A percentile compares a stretch with the other conserved stretches of the same genome.
Evolutionary conservation across 2,329 filamentous ascomycete genomes (phyloP).

Genomic region (Exophiala viscosa): DNA sequence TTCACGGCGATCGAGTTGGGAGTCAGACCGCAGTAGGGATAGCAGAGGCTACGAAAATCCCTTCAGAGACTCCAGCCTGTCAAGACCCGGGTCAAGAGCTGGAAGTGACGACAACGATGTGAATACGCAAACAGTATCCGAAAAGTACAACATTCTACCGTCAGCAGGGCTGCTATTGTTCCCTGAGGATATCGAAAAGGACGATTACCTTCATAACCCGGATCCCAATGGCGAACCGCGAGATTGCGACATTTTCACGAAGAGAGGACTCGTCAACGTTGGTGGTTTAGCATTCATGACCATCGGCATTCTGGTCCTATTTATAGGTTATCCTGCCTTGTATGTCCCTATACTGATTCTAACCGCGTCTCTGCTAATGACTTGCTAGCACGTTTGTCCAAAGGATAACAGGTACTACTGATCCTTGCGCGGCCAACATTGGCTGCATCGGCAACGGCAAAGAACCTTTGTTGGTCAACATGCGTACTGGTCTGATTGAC

Average conservation of each 20-base stretch:
- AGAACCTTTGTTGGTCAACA: conserved; percentile 55
- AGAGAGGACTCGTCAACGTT: conserved; percentile 61
- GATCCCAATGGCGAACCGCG: conserved; percentile 60
- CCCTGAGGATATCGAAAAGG: conserved; percentile 69
- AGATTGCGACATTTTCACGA: conserved; percentile 63
- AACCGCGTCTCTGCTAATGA: conserved; percentile 27
- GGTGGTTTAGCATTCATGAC: conserved; percentile 60
- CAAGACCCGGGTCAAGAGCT: conserved; percentile 45
- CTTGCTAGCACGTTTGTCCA: conserved; percentile 55
- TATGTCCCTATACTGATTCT: conserved; percentile 41
- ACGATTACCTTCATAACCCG: conserved; percentile 69
- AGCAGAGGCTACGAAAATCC: conserved; percentile 52
- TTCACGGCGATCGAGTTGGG: conserved; percentile 63
- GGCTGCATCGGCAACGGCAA: conserved; percentile 51
- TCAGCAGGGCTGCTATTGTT: conserved; percentile 64
- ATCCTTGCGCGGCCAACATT: conserved; percentile 38
- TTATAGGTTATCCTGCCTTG: conserved; percentile 68
- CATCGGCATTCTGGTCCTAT: conserved; percentile 60
- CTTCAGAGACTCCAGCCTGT: conserved; percentile 60
- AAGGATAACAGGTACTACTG: conserved; percentile 36
- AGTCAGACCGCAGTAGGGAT: conserved; percentile 56
- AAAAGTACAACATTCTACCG: conserved; percentile 70
- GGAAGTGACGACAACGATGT: conserved; percentile 63
- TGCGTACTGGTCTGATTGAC: conserved; percentile 61
- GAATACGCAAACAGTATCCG: conserved; percentile 69